These are phyloP conservation scores for Aegilops bicornis DNA, from an alignment of 176 grass and related monocot species.

Conservation along the genomic window DNA sequence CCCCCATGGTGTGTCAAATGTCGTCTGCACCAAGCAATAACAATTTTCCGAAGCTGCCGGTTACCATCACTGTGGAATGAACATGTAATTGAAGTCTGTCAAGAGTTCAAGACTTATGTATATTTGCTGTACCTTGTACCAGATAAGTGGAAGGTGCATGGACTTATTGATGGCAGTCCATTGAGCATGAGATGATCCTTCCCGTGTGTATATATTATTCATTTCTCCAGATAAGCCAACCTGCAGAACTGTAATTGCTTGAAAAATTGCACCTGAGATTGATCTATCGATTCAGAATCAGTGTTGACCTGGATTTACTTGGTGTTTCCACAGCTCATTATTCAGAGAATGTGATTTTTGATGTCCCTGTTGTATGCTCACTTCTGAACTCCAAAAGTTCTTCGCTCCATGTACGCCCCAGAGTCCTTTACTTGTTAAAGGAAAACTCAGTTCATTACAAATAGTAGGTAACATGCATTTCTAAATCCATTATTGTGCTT, in stretches of 20 bases:
- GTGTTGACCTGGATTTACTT: slow-evolving; percentile 44
- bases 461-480: neutral
- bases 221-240: slow-evolving; percentile 60
- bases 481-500: neutral
- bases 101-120: neutral
- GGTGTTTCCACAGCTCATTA: slow-evolving; percentile 51
- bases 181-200: slow-evolving; percentile 42
- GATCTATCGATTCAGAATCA: slow-evolving; percentile 16
- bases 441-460: neutral
- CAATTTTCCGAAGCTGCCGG: slow-evolving; percentile 5
- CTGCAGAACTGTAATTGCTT: slow-evolving; percentile 36
- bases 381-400: slow-evolving; percentile 48
- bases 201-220: slow-evolving; percentile 32
- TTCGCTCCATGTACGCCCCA: slow-evolving; percentile 62
- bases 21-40: slow-evolving; percentile 40
- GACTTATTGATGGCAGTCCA: slow-evolving; percentile 45
- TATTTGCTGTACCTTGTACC: slow-evolving; percentile 61
- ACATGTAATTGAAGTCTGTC: neutral
- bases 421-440: slow-evolving; percentile 46
- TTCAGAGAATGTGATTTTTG: slow-evolving; percentile 40
- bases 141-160: slow-evolving; percentile 41
- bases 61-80: neutral
- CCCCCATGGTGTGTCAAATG: slow-evolving; percentile 54
- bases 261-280: slow-evolving; percentile 15
- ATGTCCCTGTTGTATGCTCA: slow-evolving; percentile 37